Evolutionary conservation across 768 basidiomycete species (phyloP).

Genomic region (Suillus luteus): DNA sequence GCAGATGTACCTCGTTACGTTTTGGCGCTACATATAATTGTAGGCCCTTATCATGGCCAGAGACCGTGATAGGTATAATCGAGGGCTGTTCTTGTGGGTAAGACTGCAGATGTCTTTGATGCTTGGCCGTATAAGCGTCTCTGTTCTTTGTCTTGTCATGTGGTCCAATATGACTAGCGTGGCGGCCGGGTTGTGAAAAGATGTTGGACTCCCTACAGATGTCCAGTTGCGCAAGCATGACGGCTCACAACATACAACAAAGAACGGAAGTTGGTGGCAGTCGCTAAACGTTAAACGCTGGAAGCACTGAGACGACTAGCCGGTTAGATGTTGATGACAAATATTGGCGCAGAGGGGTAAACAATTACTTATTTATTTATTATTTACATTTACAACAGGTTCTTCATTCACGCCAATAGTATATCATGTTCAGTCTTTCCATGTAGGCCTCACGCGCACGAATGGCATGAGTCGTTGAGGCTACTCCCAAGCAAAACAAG

Average conservation of each 20-base stretch:
- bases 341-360: not conserved
- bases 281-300: not conserved
- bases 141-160: not conserved
- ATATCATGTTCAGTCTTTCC: no score
- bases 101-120: not conserved
- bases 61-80: not conserved
- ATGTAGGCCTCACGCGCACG: not conserved
- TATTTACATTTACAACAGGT: not conserved
- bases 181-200: not conserved
- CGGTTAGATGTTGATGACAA: conserved; percentile 1
- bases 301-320: not conserved
- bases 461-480: not conserved
- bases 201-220: not conserved
- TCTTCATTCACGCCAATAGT: no score
- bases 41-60: not conserved
- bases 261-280: not conserved
- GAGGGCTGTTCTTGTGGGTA: not conserved
- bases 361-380: not conserved
- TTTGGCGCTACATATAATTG: not conserved
- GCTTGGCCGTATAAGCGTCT: not conserved
- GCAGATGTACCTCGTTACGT: not conserved
- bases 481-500: not conserved
- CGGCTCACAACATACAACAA: not conserved
- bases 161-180: not conserved
- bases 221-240: not conserved